Conservation (phyloP, 768 basidiomycete genomes). For the Leccinum incarnatum region DNA sequence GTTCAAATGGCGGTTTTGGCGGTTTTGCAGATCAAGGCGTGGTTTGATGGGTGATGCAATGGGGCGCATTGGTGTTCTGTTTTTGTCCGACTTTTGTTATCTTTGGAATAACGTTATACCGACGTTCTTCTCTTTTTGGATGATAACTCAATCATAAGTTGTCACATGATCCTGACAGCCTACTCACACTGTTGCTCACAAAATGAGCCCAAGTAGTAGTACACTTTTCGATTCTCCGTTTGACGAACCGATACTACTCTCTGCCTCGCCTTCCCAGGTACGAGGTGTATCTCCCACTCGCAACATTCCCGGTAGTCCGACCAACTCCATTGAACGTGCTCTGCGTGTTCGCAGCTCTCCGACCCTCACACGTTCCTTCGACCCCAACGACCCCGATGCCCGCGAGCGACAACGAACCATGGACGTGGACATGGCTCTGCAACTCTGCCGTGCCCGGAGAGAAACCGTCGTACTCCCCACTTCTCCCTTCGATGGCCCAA, state of each 20-base stretch:
- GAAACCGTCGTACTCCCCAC: conserved; percentile 49
- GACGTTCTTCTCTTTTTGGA: background rate
- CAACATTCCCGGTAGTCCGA: conserved; percentile 35
- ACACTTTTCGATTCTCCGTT: conserved; percentile 41
- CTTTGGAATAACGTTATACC: background rate
- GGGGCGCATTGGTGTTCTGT: background rate
- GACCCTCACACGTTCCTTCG: conserved; percentile 56
- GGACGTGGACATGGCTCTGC: conserved; percentile 92
- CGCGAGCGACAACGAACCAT: conserved; percentile 88
- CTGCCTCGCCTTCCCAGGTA: conserved; percentile 45
- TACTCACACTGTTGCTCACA: background rate
- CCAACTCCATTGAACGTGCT: conserved; percentile 39
- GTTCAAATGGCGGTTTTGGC: conserved; percentile 24
- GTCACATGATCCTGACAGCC: background rate
- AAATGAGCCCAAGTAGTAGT: background rate
- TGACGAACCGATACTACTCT: conserved; percentile 30
- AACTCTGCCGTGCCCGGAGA: conserved; percentile 68
- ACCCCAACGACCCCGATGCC: conserved; percentile 69
- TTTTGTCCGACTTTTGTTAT: no score
- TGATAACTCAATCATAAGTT: background rate
- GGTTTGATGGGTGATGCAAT: conserved; percentile 3
- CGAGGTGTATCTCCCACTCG: conserved; percentile 37
- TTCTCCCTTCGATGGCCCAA: conserved; percentile 33
- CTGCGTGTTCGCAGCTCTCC: conserved; percentile 57
- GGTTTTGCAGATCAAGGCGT: conserved; percentile 3